Base-by-base conservation (phyloP, 2,329 filamentous ascomycete species). In the Paracorniculantispora psalliotae region DNA sequence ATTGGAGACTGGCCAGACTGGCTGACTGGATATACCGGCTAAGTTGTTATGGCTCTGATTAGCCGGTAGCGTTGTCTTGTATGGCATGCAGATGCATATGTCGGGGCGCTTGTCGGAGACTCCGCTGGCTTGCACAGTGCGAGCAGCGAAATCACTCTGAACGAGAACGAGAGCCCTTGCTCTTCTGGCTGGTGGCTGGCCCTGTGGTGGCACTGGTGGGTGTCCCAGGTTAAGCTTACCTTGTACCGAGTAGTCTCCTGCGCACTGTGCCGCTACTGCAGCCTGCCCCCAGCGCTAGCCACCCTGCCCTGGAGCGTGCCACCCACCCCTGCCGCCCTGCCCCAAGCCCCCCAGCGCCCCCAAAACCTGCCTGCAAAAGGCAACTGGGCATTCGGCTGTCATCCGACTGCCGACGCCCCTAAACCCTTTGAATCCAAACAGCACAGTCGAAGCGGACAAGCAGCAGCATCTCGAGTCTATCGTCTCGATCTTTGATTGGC, bases 91-190 rank as follows among this genome's bases (percentile, higher is more conserved):
- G 60, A 69, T 69, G 67, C 64, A 67, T 61, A 61, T 70, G 61
- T 62, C 67, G 67, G 67, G 68, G 68, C 67, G 63, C 68, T 69
- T 67, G 62, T 23, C n/a, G 39, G 41, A 6, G 17, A 35, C 51
- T 43, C 50, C 46, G 52, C 58, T 35, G 49, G 39, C n/a, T 17
- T 28, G 57, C 17, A 23, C 48, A 13, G 25, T 54, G 51, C 21
- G 17, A 7, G 17, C n/a, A n/a, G n/a, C n/a, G n/a, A n/a, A n/a
- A n/a, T n/a, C n/a, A n/a, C n/a, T n/a, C n/a, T n/a, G n/a, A n/a
- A n/a, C n/a, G n/a, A n/a, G n/a, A n/a, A n/a, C n/a, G n/a, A n/a
- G n/a, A n/a, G n/a, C n/a, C n/a, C n/a, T n/a, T n/a, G n/a, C n/a
- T n/a, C n/a, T n/a, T n/a, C n/a, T n/a, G n/a, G n/a, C n/a, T n/a